These are phyloP conservation scores for Claviceps digitariae DNA, from an alignment of 2,329 filamentous ascomycete genomes.

Conservation along the genomic window DNA sequence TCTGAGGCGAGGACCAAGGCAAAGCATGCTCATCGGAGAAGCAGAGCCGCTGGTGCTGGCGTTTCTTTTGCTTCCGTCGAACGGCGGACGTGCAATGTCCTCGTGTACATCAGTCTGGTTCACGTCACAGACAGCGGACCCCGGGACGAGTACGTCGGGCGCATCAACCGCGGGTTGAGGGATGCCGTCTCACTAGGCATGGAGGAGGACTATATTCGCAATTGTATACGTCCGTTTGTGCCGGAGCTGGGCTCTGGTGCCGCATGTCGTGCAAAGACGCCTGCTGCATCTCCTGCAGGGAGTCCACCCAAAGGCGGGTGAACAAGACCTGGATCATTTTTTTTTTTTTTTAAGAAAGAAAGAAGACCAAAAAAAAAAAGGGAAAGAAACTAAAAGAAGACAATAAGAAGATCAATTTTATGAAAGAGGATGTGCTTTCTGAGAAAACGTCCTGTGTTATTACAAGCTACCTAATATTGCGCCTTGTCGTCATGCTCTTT, in stretches of 20 bases:
- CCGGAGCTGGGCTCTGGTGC: constrained; percentile 11
- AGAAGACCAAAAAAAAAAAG: neutral
- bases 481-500: neutral
- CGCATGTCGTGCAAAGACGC: neutral
- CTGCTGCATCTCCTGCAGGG: neutral
- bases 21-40: constrained; percentile 5
- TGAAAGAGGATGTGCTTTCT: neutral
- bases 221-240: constrained; percentile 23
- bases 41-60: neutral
- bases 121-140: constrained; percentile 21
- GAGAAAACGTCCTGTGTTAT: neutral
- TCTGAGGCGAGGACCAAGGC: constrained; percentile 13
- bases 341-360: neutral
- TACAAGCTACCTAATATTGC: neutral
- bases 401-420: neutral
- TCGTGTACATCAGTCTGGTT: constrained; percentile 26
- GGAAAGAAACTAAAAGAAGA: neutral
- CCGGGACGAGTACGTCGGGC: constrained; percentile 25
- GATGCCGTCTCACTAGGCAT: constrained; percentile 24
- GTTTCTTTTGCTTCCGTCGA: neutral
- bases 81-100: constrained; percentile 14
- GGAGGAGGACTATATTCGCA: constrained; percentile 21
- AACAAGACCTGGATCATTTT: neutral
- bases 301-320: neutral
- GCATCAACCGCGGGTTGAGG: constrained; percentile 24